Evolutionary conservation across 306 rosid genomes (phyloP).

Genomic region (Gleditsia sinensis): DNA sequence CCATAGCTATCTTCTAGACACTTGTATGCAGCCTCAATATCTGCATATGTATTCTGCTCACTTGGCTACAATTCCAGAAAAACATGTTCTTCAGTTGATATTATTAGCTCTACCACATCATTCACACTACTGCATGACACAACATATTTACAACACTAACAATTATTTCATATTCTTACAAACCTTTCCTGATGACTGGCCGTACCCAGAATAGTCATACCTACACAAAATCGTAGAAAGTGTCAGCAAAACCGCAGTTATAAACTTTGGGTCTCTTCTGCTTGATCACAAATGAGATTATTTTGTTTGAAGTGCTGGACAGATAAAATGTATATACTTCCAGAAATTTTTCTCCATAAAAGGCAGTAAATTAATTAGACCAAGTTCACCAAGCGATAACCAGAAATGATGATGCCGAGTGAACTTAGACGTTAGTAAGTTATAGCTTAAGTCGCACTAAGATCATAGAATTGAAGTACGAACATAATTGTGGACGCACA

Average conservation of each 20-base stretch:
- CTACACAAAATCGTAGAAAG: constrained; percentile 49
- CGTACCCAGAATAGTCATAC: constrained; percentile 95
- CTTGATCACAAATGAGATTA: constrained; percentile 14
- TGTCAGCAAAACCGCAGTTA: constrained; percentile 21
- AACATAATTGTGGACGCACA: constrained; percentile 15
- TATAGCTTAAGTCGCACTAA: not conserved
- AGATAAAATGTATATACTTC: not conserved
- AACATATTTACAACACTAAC: not conserved
- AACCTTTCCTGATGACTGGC: constrained; percentile 97
- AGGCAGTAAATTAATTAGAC: not conserved
- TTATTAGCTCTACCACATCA: constrained; percentile 33
- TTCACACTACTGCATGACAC: not conserved
- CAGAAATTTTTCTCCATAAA: constrained; percentile 1
- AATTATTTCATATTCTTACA: constrained; percentile 38
- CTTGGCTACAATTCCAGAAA: constrained; percentile 71
- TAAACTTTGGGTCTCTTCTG: not conserved
- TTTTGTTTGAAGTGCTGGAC: not conserved
- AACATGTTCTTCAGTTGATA: constrained; percentile 30
- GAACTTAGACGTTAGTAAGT: not conserved
- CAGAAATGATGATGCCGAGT: not conserved
- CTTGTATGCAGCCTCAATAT: constrained; percentile 89
- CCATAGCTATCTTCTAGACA: constrained; percentile 93
- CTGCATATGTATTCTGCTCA: constrained; percentile 94
- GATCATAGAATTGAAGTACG: not conserved
- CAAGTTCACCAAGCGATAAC: not conserved